These are phyloP conservation scores for Abrus precatorius DNA, from an alignment of 306 rosid genomes.

Conservation along the genomic window DNA sequence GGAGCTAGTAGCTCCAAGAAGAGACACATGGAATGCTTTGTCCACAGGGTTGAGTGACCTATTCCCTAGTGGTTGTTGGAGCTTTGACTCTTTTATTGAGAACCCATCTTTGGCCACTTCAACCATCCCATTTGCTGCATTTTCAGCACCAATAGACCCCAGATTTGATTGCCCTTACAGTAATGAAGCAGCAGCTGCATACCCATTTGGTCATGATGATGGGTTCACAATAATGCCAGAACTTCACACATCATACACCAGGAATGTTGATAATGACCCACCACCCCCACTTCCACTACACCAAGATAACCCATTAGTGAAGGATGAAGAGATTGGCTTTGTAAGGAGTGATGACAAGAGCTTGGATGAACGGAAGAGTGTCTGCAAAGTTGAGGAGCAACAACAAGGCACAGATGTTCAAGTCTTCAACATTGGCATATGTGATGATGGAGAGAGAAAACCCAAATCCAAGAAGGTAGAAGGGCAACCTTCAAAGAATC, in stretches of 20 bases:
- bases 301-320: slow-evolving; percentile 8
- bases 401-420: slow-evolving; percentile 52
- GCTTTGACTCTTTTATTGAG: slow-evolving; percentile 61
- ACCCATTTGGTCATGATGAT: slow-evolving; percentile 58
- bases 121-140: slow-evolving; percentile 53
- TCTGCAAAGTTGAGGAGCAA: slow-evolving; percentile 70
- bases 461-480: slow-evolving; percentile 63
- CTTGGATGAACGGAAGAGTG: slow-evolving; percentile 51
- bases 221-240: slow-evolving; percentile 61
- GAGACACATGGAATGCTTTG: slow-evolving; percentile 62
- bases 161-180: slow-evolving; percentile 61
- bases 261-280: slow-evolving; percentile 33
- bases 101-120: slow-evolving; percentile 57
- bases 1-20: slow-evolving; percentile 73
- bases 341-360: slow-evolving; percentile 55
- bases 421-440: slow-evolving; percentile 57
- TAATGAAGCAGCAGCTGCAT: slow-evolving; percentile 26
- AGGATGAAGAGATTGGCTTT: slow-evolving; percentile 60
- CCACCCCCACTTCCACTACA: slow-evolving; percentile 53
- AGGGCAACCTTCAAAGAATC: slow-evolving; percentile 92
- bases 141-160: slow-evolving; percentile 54
- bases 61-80: slow-evolving; percentile 60
- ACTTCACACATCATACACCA: slow-evolving; percentile 54
- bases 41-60: slow-evolving; percentile 62
- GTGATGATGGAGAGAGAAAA: slow-evolving; percentile 55